Evolutionary conservation across 352 stramenopile species (phyloP), one percentile per base, ranked within the genome.

Genomic region (Phytophthora syringae): DNA sequence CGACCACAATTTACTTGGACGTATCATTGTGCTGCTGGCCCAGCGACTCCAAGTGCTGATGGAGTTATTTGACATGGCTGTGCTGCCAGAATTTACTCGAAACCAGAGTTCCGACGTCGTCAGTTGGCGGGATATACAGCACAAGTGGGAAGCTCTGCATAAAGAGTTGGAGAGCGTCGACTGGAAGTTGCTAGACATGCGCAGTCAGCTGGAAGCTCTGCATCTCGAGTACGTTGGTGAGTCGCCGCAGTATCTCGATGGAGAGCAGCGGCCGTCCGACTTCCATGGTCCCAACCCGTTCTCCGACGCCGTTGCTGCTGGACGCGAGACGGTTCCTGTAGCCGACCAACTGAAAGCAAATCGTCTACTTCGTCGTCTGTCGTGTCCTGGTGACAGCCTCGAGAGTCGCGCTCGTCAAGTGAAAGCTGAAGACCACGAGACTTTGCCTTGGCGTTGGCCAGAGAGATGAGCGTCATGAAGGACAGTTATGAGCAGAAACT

Each of bases 391-490:
- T 28, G 63, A 57, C 24, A 67, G 53, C n/a, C 45, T 65, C 21
- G 65, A 80, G 44, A 70, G 42, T 42, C 54, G 52, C 13, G 53
- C 42, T 18, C 43, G 57, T 16, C 63, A 57, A 45, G 54, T 67
- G 22, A 72, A 73, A 67, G 77, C 60, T 11, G 82, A 91, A 51
- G 82, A 91, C 21, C 80, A 87, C 16, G 84, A 93, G 48, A 92
- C 77, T 22, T 95, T 95, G 85, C 80, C 5, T 55, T 89, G 11
- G 82, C 86, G 27, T 62, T 92, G 18, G 74, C 76, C 21, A 85
- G 84, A 42, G 86, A 90, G 51, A 92, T 93, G 76, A 64, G 77
- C 1, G 67, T 61, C 22, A 93, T 89, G 77, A 89, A 89, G 48
- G 67, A 80, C 11, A 76, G 80, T 30, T 94, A 90, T 56, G 83